These are phyloP conservation scores for Plectosphaerella sp. DNA, from an alignment of 2,329 filamentous ascomycete genomes.

Conservation along the genomic window DNA sequence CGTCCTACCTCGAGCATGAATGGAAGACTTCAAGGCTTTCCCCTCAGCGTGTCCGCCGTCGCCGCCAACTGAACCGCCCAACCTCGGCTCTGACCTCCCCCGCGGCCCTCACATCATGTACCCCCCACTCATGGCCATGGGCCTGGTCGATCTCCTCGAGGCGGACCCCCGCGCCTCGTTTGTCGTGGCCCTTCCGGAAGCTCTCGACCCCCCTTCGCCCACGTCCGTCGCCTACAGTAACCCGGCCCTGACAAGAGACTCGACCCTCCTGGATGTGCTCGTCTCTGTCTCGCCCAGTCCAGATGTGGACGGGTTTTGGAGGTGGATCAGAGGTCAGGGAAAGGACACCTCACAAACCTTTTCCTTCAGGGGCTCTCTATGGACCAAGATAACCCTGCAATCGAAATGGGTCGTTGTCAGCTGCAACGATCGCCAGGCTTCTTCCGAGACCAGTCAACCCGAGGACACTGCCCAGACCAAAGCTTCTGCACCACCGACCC, in stretches of 20 bases:
- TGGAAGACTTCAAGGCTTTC: too few species aligned
- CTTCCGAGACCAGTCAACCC: neutral
- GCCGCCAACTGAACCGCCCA: neutral
- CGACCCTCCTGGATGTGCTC: slow-evolving; percentile 24
- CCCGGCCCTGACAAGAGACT: slow-evolving; percentile 24
- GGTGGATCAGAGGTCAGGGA: slow-evolving; percentile 26
- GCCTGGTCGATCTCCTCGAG: slow-evolving; percentile 33
- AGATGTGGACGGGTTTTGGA: slow-evolving; percentile 30
- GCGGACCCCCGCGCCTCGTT: slow-evolving; percentile 37
- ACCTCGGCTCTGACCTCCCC: neutral
- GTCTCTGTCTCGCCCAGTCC: slow-evolving; percentile 20
- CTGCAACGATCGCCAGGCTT: slow-evolving; percentile 25
- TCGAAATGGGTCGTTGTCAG: slow-evolving; percentile 33
- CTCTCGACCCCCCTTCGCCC: slow-evolving; percentile 8
- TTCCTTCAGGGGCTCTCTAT: slow-evolving; percentile 24
- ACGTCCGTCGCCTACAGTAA: slow-evolving; percentile 28
- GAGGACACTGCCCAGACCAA: too few species aligned
- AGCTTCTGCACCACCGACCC: neutral
- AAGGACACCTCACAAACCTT: slow-evolving; percentile 18
- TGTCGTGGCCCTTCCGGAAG: slow-evolving; percentile 21
- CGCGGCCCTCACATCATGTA: slow-evolving; percentile 6
- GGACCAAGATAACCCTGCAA: slow-evolving; percentile 30
- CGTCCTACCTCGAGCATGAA: too few species aligned
- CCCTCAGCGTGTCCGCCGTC: too few species aligned
- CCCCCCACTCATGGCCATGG: slow-evolving; percentile 16